phyloP scores from a whole-genome alignment of 2,329 filamentous ascomycete species.

The Sporothrix curviconia region DNA sequence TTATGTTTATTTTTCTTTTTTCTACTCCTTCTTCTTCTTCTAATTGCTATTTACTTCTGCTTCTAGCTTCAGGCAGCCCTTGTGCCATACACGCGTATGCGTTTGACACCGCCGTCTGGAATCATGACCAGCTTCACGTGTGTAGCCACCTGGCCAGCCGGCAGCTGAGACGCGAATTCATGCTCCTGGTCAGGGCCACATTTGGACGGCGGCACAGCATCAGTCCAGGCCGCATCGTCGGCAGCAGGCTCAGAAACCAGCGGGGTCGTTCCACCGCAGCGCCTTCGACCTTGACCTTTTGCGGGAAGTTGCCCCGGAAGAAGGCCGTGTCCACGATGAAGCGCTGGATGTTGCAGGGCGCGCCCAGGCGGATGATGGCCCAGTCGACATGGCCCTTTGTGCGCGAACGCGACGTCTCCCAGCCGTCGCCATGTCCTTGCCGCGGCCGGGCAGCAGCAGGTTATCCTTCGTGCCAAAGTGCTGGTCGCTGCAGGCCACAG shows the following conservation, averaged over 20 bases:
- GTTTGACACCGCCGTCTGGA: constrained; percentile 87
- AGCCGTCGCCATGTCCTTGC: constrained; percentile 79
- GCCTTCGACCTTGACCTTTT: constrained; percentile 64
- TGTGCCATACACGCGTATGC: constrained; percentile 69
- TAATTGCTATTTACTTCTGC: too few relatives aligned
- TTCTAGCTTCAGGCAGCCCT: constrained; percentile 34
- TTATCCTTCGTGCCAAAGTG: constrained; percentile 65
- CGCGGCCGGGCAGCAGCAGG: constrained; percentile 39
- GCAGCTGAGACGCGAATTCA: constrained; percentile 49
- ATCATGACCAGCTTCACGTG: constrained; percentile 90
- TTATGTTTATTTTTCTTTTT: background rate
- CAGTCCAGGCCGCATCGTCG: constrained; percentile 56
- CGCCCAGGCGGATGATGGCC: constrained; percentile 69
- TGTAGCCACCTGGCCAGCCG: constrained; percentile 56
- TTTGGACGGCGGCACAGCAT: constrained; percentile 60
- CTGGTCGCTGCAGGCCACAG: constrained; percentile 70
- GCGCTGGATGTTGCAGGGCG: constrained; percentile 56
- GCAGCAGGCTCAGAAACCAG: constrained; percentile 53
- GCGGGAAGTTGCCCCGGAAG: constrained; percentile 78
- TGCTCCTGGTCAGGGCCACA: constrained; percentile 69
- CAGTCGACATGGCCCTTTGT: constrained; percentile 70
- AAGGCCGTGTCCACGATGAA: constrained; percentile 74
- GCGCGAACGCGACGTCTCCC: constrained; percentile 74
- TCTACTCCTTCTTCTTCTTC: too few relatives aligned
- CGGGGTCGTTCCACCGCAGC: constrained; percentile 45